A percentile compares a stretch with the other conserved stretches of the same genome.
phyloP scores from a whole-genome alignment of 257 asterid genomes.

The Penstemon davidsonii region DNA sequence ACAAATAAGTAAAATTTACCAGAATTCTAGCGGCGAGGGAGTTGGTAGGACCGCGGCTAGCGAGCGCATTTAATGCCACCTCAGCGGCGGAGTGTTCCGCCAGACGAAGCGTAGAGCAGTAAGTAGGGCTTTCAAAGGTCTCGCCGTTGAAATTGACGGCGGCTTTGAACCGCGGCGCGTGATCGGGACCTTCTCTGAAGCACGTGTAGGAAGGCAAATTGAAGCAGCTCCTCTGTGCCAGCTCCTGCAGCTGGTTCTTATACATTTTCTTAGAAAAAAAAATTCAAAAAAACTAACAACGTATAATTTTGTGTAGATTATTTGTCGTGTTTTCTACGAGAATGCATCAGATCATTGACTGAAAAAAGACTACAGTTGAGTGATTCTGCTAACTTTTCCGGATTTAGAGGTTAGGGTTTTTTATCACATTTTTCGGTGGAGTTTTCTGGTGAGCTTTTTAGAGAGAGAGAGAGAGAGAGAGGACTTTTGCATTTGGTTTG shows the following conservation, averaged over 20 bases:
- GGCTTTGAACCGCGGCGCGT: constrained; percentile 92
- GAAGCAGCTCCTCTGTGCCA: constrained; percentile 96
- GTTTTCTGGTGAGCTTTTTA: not conserved
- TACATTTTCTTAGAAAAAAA: constrained; percentile 42
- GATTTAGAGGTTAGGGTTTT: constrained; percentile 41
- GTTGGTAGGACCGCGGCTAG: constrained; percentile 70
- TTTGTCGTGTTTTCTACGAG: not conserved
- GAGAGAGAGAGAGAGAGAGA: constrained; percentile 16
- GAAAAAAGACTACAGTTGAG: constrained; percentile 33
- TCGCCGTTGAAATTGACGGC: constrained; percentile 80
- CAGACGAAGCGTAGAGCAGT: constrained; percentile 87
- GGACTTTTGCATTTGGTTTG: constrained; percentile 36
- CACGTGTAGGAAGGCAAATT: constrained; percentile 76
- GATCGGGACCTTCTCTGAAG: constrained; percentile 88
- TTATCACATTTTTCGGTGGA: constrained; percentile 26
- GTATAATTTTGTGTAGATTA: constrained; percentile 3
- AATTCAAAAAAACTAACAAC: constrained; percentile 26
- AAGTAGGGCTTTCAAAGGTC: constrained; percentile 74
- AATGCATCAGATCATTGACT: constrained; percentile 39
- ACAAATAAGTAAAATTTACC: constrained; percentile 32
- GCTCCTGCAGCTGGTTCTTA: constrained; percentile 91
- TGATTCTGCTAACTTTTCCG: not conserved
- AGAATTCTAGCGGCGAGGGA: constrained; percentile 80
- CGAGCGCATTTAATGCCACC: constrained; percentile 71
- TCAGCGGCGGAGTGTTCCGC: constrained; percentile 95